Conservation (phyloP, 1,284 basidiomycete genomes). For the Pascua sp. region DNA sequence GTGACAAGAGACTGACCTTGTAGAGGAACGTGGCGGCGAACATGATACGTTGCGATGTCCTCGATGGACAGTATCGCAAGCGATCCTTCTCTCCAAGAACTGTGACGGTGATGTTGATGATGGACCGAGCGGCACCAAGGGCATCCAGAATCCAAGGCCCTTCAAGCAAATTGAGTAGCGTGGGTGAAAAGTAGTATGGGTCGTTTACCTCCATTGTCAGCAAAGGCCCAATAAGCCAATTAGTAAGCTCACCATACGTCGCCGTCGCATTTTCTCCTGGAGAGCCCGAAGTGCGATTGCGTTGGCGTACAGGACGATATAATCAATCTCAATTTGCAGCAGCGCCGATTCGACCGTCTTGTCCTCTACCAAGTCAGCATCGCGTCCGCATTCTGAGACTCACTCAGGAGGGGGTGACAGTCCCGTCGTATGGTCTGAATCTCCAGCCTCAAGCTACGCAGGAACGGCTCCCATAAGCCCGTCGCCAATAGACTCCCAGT, state of each 20-base stretch:
- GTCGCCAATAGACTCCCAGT: slow-evolving; percentile 8
- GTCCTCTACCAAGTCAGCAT: too few relatives aligned
- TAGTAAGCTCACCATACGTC: background rate
- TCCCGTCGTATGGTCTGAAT: slow-evolving; percentile 7
- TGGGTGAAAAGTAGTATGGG: slow-evolving; percentile 9
- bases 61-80: slow-evolving; percentile 7
- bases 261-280: slow-evolving; percentile 12
- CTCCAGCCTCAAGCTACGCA: slow-evolving; percentile 10
- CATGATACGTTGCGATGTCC: slow-evolving; percentile 15
- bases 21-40: slow-evolving; percentile 18
- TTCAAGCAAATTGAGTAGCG: slow-evolving; percentile 15
- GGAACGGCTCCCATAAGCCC: slow-evolving; percentile 13
- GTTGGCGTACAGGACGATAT: slow-evolving; percentile 15
- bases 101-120: slow-evolving; percentile 11
- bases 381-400: too few relatives aligned
- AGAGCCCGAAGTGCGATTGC: slow-evolving; percentile 9
- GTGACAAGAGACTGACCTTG: slow-evolving; percentile 10
- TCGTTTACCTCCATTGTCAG: too few relatives aligned
- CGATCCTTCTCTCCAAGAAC: slow-evolving; percentile 9
- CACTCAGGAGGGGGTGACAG: slow-evolving; percentile 3
- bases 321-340: slow-evolving; percentile 14
- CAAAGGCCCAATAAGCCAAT: too few relatives aligned
- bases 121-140: slow-evolving; percentile 9
- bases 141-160: slow-evolving; percentile 20
- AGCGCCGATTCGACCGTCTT: slow-evolving; percentile 10